Evolutionary conservation across 2,329 filamentous ascomycete genomes (phyloP).

Genomic region (Phialophora verrucosa): DNA sequence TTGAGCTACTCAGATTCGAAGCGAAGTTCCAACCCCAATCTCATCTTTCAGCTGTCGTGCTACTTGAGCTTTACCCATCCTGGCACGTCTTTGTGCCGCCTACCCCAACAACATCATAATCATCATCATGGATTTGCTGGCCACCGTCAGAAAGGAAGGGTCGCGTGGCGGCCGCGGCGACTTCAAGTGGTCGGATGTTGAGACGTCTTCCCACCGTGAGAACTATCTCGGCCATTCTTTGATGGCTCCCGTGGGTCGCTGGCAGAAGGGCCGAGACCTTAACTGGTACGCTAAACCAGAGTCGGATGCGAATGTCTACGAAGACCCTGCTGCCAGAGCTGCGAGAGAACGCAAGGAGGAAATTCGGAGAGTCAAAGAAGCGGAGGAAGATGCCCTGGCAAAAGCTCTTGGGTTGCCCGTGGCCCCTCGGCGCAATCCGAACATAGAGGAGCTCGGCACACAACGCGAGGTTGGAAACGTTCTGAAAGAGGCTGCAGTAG

Average conservation of each 20-base stretch:
- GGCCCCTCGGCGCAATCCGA: conserved; percentile 66
- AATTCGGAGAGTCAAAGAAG: conserved; percentile 81
- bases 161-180: conserved; percentile 80
- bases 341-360: conserved; percentile 74
- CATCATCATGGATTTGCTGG: conserved; percentile 82
- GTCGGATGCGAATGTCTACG: conserved; percentile 58
- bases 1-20: conserved; percentile 6
- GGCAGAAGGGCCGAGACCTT: conserved; percentile 78
- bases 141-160: conserved; percentile 88
- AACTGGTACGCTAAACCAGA: conserved; percentile 68
- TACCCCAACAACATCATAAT: background rate
- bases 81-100: conserved; percentile 2
- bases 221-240: conserved; percentile 89
- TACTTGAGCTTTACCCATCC: conserved; percentile 1
- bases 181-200: conserved; percentile 96
- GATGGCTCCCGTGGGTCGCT: conserved; percentile 89
- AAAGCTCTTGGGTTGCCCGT: conserved; percentile 79
- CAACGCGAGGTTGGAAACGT: conserved; percentile 62
- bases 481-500: conserved; percentile 50
- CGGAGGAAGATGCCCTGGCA: conserved; percentile 89
- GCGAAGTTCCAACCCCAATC: conserved; percentile 13
- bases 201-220: conserved; percentile 83
- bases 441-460: conserved; percentile 64
- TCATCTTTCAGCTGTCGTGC: conserved; percentile 6
- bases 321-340: conserved; percentile 64